Conservation (phyloP, 805 yeast genomes). For the Sungouiozyma intestinalis region DNA sequence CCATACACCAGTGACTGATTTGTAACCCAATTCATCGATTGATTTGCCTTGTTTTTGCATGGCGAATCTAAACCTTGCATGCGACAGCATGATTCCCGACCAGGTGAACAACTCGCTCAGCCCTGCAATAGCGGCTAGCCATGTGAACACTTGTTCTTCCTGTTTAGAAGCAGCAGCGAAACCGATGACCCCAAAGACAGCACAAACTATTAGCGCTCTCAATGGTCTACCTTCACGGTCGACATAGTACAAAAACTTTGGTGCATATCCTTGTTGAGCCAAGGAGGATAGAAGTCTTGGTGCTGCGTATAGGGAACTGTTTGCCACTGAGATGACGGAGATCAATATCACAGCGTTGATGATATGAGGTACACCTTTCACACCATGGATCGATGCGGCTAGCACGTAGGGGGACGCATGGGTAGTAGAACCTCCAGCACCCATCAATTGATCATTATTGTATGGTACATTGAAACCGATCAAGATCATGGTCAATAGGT, state of each 20-base stretch:
- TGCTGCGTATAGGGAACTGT: constrained; percentile 62
- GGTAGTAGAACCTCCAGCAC: constrained; percentile 40
- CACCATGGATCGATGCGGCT: constrained; percentile 53
- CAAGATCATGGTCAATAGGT: constrained; percentile 42
- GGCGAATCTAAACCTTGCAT: constrained; percentile 46
- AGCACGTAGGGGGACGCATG: constrained; percentile 67
- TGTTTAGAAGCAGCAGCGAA: constrained; percentile 48
- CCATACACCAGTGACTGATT: constrained; percentile 36
- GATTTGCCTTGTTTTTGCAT: constrained; percentile 41
- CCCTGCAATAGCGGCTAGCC: constrained; percentile 55
- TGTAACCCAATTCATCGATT: constrained; percentile 39
- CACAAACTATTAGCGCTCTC: constrained; percentile 40
- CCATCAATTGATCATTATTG: constrained; percentile 39
- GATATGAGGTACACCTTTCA: constrained; percentile 56
- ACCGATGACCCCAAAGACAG: constrained; percentile 47
- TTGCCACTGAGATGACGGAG: constrained; percentile 68
- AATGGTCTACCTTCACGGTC: constrained; percentile 54
- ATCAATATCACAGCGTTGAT: constrained; percentile 66
- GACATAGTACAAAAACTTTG: constrained; percentile 40
- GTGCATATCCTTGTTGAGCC: constrained; percentile 67
- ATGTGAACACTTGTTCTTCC: constrained; percentile 44
- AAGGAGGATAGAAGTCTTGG: constrained; percentile 61
- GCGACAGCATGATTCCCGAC: constrained; percentile 43
- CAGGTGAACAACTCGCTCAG: constrained; percentile 51
- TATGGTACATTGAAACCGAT: constrained; percentile 54